Base-by-base conservation (phyloP, 768 basidiomycete species). In the Phaeotremella fagi region DNA sequence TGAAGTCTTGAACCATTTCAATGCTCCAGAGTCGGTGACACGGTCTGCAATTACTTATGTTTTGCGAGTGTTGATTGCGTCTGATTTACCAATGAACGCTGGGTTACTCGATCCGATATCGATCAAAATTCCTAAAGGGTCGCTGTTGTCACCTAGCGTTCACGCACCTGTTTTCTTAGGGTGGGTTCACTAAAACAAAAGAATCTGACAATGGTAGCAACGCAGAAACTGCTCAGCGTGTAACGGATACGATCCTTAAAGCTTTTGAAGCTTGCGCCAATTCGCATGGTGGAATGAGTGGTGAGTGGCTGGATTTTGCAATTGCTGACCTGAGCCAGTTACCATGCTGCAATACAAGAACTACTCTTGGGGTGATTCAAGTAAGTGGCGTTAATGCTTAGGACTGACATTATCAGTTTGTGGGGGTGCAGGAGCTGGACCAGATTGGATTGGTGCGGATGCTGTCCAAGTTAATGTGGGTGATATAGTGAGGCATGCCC, bases 1-100 rank as follows among this genome's bases (percentile, higher is more conserved):
- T 7, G 60, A 57, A 44, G 27, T 27, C 18, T 29, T 43, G 26
- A 28, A 42, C 18, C 57, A 61, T 36, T 46, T 51, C 38, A 65
- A 65, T 23, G 57, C 60, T 3, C 60, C 63, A 2, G 43, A 46
- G 24, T 46, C 56, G 12, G 52, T 58, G n/a, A 18, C 25, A 29
- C 42, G 43, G 26, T 53, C 56, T 12, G 56, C 56, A 12, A 12
- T 65, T 52, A 62, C 59, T 36, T 65, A 65, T 46, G 23, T n/a
- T 33, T 26, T 58, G 12, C 53, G 56, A 16, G 29, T 33, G 4
- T n/a, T 58, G 45, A 45, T 58, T 20, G 52, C 47, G 28, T 33
- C 28, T 15, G 56, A 58, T 37, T 59, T 62, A 15, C 60, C 60
- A 1, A 51, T 63, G 37, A 63, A 63, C 29, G 44, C 51, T 15